Conservation (phyloP, 2,329 filamentous ascomycete species). For the Penicillium sp. region DNA sequence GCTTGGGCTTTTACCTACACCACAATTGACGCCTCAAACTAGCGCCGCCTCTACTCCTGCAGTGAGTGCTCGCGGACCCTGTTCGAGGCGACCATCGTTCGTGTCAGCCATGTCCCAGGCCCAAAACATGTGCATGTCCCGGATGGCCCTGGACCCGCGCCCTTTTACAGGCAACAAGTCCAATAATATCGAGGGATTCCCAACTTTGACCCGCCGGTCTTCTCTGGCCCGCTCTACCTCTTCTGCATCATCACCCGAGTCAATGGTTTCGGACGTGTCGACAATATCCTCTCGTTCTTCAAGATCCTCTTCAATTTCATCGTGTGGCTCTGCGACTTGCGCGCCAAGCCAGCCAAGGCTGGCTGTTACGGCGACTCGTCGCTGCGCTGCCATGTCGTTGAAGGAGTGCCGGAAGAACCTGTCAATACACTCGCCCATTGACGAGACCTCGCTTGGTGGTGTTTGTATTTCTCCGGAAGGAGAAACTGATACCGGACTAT, state of each 20-base stretch:
- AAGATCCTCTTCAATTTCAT: slow-evolving; percentile 49
- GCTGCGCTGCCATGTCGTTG: slow-evolving; percentile 34
- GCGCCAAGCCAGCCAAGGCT: slow-evolving; percentile 28
- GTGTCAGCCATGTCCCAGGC: slow-evolving; percentile 56
- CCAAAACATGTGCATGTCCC: slow-evolving; percentile 52
- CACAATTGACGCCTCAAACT: slow-evolving; percentile 57
- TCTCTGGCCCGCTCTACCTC: slow-evolving; percentile 52
- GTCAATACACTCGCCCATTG: slow-evolving; percentile 35
- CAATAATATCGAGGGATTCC: slow-evolving; percentile 46
- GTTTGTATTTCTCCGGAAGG: slow-evolving; percentile 35
- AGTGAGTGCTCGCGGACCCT: slow-evolving; percentile 51
- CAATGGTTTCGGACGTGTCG: slow-evolving; percentile 59
- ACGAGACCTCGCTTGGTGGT: slow-evolving; percentile 31
- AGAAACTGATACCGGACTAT: slow-evolving; percentile 24
- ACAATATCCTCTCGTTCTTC: slow-evolving; percentile 51
- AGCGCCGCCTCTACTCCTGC: slow-evolving; percentile 56
- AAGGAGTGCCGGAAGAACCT: slow-evolving; percentile 35
- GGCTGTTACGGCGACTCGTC: slow-evolving; percentile 39
- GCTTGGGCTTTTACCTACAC: slow-evolving; percentile 57
- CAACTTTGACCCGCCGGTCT: slow-evolving; percentile 45
- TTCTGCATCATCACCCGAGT: slow-evolving; percentile 56
- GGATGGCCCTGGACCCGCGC: slow-evolving; percentile 53
- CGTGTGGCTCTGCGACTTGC: slow-evolving; percentile 33
- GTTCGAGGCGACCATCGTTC: slow-evolving; percentile 54
- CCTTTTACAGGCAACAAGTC: slow-evolving; percentile 28